phyloP scores from a whole-genome alignment of 2,329 filamentous ascomycete genomes.

The Torrubiella hemipterigena region DNA sequence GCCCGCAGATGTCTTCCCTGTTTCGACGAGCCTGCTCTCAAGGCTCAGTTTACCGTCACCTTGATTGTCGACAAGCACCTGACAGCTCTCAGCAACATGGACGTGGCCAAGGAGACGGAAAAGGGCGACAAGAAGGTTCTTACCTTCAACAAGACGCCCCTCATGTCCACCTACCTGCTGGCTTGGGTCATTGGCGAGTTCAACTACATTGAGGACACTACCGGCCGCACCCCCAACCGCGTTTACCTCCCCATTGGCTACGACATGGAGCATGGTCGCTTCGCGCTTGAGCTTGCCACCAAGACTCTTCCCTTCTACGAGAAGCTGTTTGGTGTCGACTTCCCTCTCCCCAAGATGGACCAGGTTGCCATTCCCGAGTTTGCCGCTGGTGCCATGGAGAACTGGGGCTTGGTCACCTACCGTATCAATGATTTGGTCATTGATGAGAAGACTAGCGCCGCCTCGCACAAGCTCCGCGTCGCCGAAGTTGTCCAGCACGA shows the following conservation, averaged over 20 bases:
- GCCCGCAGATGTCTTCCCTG: slow-evolving; percentile 87
- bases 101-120: slow-evolving; percentile 68
- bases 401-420: slow-evolving; percentile 95
- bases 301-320: slow-evolving; percentile 90
- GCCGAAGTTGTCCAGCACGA: slow-evolving; percentile 96
- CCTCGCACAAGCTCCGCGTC: slow-evolving; percentile 84
- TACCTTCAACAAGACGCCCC: slow-evolving; percentile 80
- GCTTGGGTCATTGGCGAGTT: slow-evolving; percentile 92
- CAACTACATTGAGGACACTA: slow-evolving; percentile 83
- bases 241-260: slow-evolving; percentile 86
- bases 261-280: slow-evolving; percentile 80
- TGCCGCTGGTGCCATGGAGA: slow-evolving; percentile 93
- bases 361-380: slow-evolving; percentile 96
- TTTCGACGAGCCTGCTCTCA: slow-evolving; percentile 90
- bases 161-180: slow-evolving; percentile 92
- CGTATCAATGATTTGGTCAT: slow-evolving; percentile 72
- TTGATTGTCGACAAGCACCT: slow-evolving; percentile 81
- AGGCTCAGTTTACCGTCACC: slow-evolving; percentile 85
- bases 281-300: slow-evolving; percentile 81
- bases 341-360: slow-evolving; percentile 30
- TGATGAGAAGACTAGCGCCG: slow-evolving; percentile 83
- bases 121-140: slow-evolving; percentile 67
- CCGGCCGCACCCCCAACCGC: slow-evolving; percentile 81
- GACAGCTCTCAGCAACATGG: slow-evolving; percentile 92
- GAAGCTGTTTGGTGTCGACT: slow-evolving; percentile 79